Base-by-base conservation (phyloP, 2,329 filamentous ascomycete genomes). In the Trichoderma afroharzianum region DNA sequence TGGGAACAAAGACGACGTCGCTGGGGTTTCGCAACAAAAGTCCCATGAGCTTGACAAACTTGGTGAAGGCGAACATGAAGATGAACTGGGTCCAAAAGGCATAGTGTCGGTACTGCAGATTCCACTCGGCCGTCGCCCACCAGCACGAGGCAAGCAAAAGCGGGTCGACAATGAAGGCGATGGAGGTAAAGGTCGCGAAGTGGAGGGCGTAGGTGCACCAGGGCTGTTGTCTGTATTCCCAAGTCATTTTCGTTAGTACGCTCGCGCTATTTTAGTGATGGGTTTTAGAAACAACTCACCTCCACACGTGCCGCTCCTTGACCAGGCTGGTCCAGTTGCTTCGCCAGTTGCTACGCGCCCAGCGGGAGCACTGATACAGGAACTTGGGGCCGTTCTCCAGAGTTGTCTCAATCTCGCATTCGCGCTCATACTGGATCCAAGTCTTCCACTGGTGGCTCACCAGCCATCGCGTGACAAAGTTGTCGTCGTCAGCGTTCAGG, bases 331-430 rank as follows among this genome's bases (percentile, higher is more conserved):
- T 98, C 82, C 94, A 91, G 82, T 98, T 98, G 85, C 94, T 97
- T 79, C 95, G 88, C 95, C 95, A 98, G 83, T 98, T 98, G 86
- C 95, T 98, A 78, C 95, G 91, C 57, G 96, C 94, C 95, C 95
- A 98, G 62, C 95, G 89, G 61, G 95, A 90, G 82, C 95, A 98
- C 82, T 98, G 95, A 79, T 93, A 95, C 74, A 98, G 85, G 79
- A 97, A 98, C 79, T 95, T 97, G 71, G 88, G 85, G 79, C 95
- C 92, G 80, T 95, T 93, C 81, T 98, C 95, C 53, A 98, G 87
- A 3, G 95, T 98, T 30, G 95, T 98, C 84, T 96, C 91, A 73
- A 98, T 92, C 82, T 97, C 93, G 77, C 93, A 97, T 79, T 97
- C 93, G 62, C 88, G 89, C 80, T 97, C 92, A 83, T 97, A 97